Conservation (phyloP, 805 yeast species). For the Metschnikowia amazonensis region DNA sequence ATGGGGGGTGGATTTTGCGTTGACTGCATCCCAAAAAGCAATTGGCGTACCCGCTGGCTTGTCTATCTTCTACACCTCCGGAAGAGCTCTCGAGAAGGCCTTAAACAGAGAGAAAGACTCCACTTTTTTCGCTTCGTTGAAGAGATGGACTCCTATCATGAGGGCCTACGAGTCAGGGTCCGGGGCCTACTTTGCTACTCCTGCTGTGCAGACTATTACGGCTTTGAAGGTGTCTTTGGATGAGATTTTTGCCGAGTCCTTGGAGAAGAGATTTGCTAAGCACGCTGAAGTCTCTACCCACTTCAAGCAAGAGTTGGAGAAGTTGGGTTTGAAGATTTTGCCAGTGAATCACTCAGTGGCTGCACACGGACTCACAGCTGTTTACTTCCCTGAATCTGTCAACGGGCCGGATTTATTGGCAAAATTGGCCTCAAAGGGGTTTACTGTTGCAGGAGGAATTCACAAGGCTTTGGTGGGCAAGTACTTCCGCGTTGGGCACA, state of each 20-base stretch:
- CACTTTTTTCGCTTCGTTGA: constrained; percentile 65
- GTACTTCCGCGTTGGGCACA: constrained; percentile 93
- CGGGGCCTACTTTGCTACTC: constrained; percentile 91
- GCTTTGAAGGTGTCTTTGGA: constrained; percentile 74
- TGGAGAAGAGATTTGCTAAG: constrained; percentile 58
- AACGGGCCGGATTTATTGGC: constrained; percentile 64
- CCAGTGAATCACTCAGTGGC: constrained; percentile 55
- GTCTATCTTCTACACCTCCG: constrained; percentile 70
- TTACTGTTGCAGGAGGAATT: constrained; percentile 86
- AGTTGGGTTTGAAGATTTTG: constrained; percentile 66
- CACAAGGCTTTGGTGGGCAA: constrained; percentile 74
- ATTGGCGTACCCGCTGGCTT: constrained; percentile 93
- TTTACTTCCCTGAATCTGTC: constrained; percentile 73
- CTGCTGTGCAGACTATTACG: constrained; percentile 83
- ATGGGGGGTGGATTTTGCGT: constrained; percentile 86
- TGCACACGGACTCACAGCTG: constrained; percentile 87
- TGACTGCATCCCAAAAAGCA: constrained; percentile 95
- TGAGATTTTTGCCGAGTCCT: constrained; percentile 55
- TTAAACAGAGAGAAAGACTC: constrained; percentile 44
- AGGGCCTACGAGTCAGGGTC: constrained; percentile 76
- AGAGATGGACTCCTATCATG: constrained; percentile 88
- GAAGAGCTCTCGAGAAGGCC: constrained; percentile 66
- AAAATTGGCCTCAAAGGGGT: constrained; percentile 57
- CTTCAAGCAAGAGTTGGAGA: constrained; percentile 57
- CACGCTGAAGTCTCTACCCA: constrained; percentile 60